A percentile compares a stretch with the other conserved stretches of the same genome.
Conservation (phyloP, 495 filamentous ascomycete genomes). For the Penicillium canescens region DNA sequence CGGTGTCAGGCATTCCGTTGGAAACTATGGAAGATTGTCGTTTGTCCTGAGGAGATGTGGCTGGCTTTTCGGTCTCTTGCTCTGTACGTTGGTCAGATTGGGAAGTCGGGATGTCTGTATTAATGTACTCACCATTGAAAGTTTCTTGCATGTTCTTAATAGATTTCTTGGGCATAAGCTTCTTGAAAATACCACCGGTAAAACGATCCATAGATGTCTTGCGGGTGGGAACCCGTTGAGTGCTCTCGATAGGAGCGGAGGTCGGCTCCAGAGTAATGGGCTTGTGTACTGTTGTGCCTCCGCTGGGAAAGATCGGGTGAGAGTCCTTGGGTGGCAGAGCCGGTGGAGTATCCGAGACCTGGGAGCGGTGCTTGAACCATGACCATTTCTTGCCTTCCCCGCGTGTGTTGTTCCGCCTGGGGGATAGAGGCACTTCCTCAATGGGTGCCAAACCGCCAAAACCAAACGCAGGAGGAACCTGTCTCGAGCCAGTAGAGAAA, state of each 20-base stretch:
- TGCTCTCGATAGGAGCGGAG: background rate
- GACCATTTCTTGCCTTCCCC: slow-evolving; percentile 55
- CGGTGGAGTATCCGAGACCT: slow-evolving; percentile 32
- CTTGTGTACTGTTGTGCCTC: slow-evolving; percentile 26
- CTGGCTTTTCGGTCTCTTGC: background rate
- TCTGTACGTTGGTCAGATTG: slow-evolving; percentile 4
- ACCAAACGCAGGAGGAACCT: slow-evolving; percentile 2
- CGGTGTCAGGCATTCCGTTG: slow-evolving; percentile 14
- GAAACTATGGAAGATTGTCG: slow-evolving; percentile 11
- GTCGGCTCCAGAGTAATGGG: slow-evolving; percentile 12
- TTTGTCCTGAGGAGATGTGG: slow-evolving; percentile 5
- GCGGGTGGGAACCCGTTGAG: slow-evolving; percentile 6
- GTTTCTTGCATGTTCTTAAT: slow-evolving; percentile 19
- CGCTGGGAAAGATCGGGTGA: slow-evolving; percentile 24
- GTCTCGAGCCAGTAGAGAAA: slow-evolving; percentile 21
- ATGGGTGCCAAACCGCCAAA: slow-evolving; percentile 31
- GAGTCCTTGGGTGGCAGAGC: slow-evolving; percentile 15
- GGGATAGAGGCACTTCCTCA: slow-evolving; percentile 30
- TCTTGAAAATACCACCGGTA: slow-evolving; percentile 30
- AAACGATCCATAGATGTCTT: slow-evolving; percentile 31
- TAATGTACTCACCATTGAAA: slow-evolving; percentile 23
- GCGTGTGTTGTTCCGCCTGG: slow-evolving; percentile 20
- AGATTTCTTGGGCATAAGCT: slow-evolving; percentile 34
- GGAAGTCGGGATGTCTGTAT: background rate
- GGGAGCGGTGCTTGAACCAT: slow-evolving; percentile 65